Base-by-base conservation (phyloP, 2,329 filamentous ascomycete species). In the Zarea fungicola region DNA sequence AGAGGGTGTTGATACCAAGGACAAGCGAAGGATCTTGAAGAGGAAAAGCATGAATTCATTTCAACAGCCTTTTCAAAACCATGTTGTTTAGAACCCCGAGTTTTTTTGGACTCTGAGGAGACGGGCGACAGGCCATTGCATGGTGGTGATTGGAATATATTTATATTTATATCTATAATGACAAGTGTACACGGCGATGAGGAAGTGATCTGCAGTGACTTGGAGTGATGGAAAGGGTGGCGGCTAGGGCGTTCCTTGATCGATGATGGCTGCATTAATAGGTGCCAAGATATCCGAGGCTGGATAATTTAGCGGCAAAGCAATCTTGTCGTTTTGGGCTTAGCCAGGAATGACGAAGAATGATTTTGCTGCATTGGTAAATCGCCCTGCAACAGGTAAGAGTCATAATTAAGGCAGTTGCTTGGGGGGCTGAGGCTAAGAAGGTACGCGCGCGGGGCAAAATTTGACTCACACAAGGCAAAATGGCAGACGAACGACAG, bases 1-100 rank as follows among this genome's bases (percentile, higher is more conserved):
- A 39, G 36, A 26, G n/a, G n/a, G n/a, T 41, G 36, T 41, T 48
- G 36, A 48, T 48, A 48, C 44, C 44, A 48, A n/a, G 35, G 36
- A 41, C 37, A 34, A 31, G 34, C 18, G 34, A 37, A 18, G 3
- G 7, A 13, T 31, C 11, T 32, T n/a, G 34, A 31, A 26, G 31
- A 35, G 19, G 16, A 39, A 39, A 31, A 31, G 25, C n/a, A n/a
- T n/a, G n/a, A n/a, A n/a, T n/a, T 29, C 28, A 29, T 29, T 29
- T 29, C 28, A 14, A 29, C 7, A 14, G 28, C 28, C 28, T 14
- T 29, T 29, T 29, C 14, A 41, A n/a, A 1, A 36, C 6, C 11
- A 28, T 23, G 13, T 19, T 34, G 28, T 18, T 40, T 48, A 41
- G 34, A 39, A 26, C 14, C 14, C 19, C 4, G 42, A 29, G 31